Evolutionary conservation across 495 filamentous ascomycete species (phyloP).

Genomic region (Penicillium steckii): DNA sequence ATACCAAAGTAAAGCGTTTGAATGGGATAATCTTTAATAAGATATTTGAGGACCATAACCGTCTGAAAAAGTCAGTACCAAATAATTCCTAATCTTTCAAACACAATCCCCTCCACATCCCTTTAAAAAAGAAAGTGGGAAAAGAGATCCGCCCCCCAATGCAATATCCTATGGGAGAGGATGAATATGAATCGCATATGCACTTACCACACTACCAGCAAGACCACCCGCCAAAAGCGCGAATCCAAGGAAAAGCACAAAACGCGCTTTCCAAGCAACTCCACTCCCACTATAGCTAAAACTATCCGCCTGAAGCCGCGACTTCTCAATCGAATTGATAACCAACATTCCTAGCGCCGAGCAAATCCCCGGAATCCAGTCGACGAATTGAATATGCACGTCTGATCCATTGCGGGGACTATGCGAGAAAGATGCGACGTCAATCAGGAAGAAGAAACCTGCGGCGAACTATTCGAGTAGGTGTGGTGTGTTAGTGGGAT

Average conservation of each 20-base stretch:
- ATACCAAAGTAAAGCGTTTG: constrained; percentile 92
- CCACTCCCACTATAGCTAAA: constrained; percentile 83
- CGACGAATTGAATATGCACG: constrained; percentile 92
- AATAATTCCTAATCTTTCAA: background rate
- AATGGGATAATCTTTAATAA: constrained; percentile 73
- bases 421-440: constrained; percentile 83
- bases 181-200: background rate
- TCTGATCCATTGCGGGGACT: constrained; percentile 72
- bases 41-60: constrained; percentile 88
- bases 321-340: constrained; percentile 98
- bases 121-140: constrained; percentile 11
- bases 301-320: constrained; percentile 76
- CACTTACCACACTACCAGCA: constrained; percentile 74
- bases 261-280: constrained; percentile 93
- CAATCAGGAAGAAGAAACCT: constrained; percentile 94
- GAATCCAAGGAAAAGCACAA: constrained; percentile 95
- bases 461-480: constrained; percentile 73
- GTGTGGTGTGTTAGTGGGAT: background rate
- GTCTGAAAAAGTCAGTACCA: constrained; percentile 40
- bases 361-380: constrained; percentile 99
- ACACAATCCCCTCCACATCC: background rate
- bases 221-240: constrained; percentile 91
- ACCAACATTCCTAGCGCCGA: constrained; percentile 92
- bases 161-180: too few species aligned
- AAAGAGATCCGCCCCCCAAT: background rate